These are phyloP conservation scores for Paecilomyces sp. DNA, from an alignment of 2,329 filamentous ascomycete species.

Conservation along the genomic window DNA sequence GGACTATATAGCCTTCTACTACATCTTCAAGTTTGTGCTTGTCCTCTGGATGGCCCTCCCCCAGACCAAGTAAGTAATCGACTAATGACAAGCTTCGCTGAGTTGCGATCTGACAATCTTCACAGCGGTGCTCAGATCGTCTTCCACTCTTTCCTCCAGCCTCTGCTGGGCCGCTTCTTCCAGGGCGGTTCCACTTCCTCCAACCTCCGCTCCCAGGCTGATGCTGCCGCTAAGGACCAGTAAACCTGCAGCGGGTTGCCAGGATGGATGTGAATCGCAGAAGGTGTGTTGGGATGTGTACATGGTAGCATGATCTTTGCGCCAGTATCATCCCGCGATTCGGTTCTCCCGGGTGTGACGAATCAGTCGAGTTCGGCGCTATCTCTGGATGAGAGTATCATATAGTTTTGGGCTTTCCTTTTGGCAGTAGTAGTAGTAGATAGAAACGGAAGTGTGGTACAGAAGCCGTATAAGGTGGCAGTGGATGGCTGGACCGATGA, in stretches of 20 bases:
- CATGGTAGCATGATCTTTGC: neutral
- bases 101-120: constrained; percentile 6
- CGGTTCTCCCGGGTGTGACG: constrained; percentile 1
- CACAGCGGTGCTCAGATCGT: constrained; percentile 84
- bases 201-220: constrained; percentile 83
- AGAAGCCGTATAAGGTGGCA: neutral
- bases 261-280: constrained; percentile 15
- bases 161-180: constrained; percentile 92
- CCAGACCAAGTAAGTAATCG: constrained; percentile 68
- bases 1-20: constrained; percentile 70
- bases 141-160: constrained; percentile 93
- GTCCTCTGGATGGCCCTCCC: constrained; percentile 97
- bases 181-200: constrained; percentile 66
- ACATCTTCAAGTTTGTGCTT: constrained; percentile 97
- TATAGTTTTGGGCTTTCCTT: neutral
- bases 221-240: constrained; percentile 57
- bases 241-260: constrained; percentile 46
- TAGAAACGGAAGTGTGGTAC: neutral
- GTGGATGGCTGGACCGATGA: neutral
- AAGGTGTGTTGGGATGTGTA: neutral
- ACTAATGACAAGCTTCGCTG: constrained; percentile 15
- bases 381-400: neutral
- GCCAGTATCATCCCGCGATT: constrained; percentile 1
- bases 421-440: neutral
- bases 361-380: constrained; percentile 3